Evolutionary conservation across 371 early-diverging fungal species (phyloP).

Genomic region (Fennellomyces sp.): DNA sequence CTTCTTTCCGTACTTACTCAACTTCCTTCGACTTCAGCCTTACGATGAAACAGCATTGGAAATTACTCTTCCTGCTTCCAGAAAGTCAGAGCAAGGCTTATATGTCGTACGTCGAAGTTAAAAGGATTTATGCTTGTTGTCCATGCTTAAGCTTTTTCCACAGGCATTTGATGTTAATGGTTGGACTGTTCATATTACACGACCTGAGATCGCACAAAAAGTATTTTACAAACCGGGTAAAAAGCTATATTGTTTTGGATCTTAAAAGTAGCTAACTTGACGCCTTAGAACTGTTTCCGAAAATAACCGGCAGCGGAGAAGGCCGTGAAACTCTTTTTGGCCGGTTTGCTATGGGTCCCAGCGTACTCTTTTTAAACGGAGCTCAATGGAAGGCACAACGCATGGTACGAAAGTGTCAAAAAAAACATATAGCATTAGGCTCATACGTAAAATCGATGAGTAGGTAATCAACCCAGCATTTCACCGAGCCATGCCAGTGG

Average conservation of each 20-base stretch:
- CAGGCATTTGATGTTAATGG: neutral
- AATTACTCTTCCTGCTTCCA: neutral
- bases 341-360: constrained; percentile 12
- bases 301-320: neutral
- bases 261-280: too few species aligned
- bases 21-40: neutral
- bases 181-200: constrained; percentile 8
- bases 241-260: too few species aligned
- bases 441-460: neutral
- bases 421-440: neutral
- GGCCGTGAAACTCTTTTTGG: neutral
- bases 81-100: neutral
- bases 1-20: neutral
- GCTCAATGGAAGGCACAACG: constrained; percentile 21
- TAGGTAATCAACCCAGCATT: constrained; percentile 28
- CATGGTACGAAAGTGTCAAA: constrained; percentile 3
- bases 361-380: constrained; percentile 18
- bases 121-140: too few species aligned
- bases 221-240: constrained; percentile 21
- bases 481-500: constrained; percentile 26
- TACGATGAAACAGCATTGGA: neutral
- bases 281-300: neutral
- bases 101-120: neutral
- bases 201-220: constrained; percentile 10
- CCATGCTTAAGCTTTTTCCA: neutral